Conservation (phyloP, 2,329 filamentous ascomycete genomes). For the Apiospora saccharicola region DNA sequence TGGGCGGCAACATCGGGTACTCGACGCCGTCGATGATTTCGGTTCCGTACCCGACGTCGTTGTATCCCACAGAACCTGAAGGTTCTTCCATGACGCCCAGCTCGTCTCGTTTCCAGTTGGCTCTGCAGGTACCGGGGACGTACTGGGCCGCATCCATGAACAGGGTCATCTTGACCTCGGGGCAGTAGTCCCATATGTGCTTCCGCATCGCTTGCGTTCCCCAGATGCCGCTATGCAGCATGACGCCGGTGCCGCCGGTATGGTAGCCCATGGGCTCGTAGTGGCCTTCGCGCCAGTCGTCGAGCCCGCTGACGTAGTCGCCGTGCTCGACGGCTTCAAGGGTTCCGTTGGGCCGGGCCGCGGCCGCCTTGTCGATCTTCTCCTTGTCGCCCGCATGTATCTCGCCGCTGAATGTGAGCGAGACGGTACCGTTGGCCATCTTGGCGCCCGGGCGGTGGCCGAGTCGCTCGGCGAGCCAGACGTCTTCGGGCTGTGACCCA, state of each 20-base stretch:
- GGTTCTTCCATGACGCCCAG: slow-evolving; percentile 30
- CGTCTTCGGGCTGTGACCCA: slow-evolving; percentile 59
- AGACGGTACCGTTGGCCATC: slow-evolving; percentile 60
- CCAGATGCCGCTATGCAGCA: slow-evolving; percentile 57
- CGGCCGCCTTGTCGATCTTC: slow-evolving; percentile 35
- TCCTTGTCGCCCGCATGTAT: slow-evolving; percentile 48
- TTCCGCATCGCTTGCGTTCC: slow-evolving; percentile 53
- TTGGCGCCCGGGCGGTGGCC: slow-evolving; percentile 55
- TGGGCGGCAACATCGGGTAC: slow-evolving; percentile 48
- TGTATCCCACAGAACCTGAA: slow-evolving; percentile 31
- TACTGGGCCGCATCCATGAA: slow-evolving; percentile 61
- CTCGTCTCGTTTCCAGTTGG: slow-evolving; percentile 53
- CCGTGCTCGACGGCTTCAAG: slow-evolving; percentile 41
- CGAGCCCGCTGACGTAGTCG: slow-evolving; percentile 50
- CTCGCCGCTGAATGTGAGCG: slow-evolving; percentile 59
- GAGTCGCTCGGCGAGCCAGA: slow-evolving; percentile 62
- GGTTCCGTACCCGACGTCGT: slow-evolving; percentile 45
- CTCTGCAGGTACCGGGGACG: slow-evolving; percentile 56
- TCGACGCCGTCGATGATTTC: slow-evolving; percentile 50
- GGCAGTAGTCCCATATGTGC: slow-evolving; percentile 64
- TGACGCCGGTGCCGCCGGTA: slow-evolving; percentile 56
- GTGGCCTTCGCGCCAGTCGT: slow-evolving; percentile 59
- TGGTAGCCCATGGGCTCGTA: slow-evolving; percentile 68
- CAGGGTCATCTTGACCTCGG: slow-evolving; percentile 65
- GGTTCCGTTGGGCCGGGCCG: slow-evolving; percentile 34